Conservation (phyloP, 805 yeast genomes). For the Cyberlindnera euphorbiiphila region DNA sequence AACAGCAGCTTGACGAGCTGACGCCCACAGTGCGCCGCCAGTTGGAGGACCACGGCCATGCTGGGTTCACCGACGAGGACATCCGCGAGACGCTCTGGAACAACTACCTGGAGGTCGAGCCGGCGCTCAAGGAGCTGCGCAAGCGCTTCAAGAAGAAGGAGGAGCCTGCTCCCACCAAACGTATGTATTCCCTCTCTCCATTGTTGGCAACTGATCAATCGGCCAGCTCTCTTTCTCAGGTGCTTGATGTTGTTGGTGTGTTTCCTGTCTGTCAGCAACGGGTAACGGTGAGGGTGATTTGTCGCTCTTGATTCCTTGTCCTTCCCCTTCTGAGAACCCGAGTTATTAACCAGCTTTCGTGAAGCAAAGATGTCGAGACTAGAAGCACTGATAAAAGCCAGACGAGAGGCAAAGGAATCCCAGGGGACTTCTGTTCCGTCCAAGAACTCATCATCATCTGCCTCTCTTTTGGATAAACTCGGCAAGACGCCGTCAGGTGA, state of each 20-base stretch:
- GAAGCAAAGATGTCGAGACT: slow-evolving; percentile 20
- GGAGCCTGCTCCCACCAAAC: slow-evolving; percentile 29
- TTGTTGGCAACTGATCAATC: slow-evolving; percentile 3
- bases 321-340: slow-evolving; percentile 3
- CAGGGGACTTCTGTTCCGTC: slow-evolving; percentile 11
- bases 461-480: too few relatives aligned
- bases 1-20: slow-evolving; percentile 37
- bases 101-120: slow-evolving; percentile 52
- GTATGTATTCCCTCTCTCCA: slow-evolving; percentile 38
- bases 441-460: slow-evolving; percentile 1
- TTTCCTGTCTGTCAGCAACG: neutral
- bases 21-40: slow-evolving; percentile 41
- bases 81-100: slow-evolving; percentile 57
- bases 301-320: slow-evolving; percentile 6
- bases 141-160: slow-evolving; percentile 23
- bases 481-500: too few relatives aligned
- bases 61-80: slow-evolving; percentile 42
- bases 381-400: slow-evolving; percentile 23
- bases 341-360: slow-evolving; percentile 11
- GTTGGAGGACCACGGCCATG: slow-evolving; percentile 37
- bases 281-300: neutral
- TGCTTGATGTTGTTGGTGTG: too few relatives aligned
- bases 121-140: slow-evolving; percentile 44
- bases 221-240: too few relatives aligned
- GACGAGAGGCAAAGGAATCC: slow-evolving; percentile 23